Conservation (phyloP, 164 flowering plant genomes). For the Santalum album region DNA sequence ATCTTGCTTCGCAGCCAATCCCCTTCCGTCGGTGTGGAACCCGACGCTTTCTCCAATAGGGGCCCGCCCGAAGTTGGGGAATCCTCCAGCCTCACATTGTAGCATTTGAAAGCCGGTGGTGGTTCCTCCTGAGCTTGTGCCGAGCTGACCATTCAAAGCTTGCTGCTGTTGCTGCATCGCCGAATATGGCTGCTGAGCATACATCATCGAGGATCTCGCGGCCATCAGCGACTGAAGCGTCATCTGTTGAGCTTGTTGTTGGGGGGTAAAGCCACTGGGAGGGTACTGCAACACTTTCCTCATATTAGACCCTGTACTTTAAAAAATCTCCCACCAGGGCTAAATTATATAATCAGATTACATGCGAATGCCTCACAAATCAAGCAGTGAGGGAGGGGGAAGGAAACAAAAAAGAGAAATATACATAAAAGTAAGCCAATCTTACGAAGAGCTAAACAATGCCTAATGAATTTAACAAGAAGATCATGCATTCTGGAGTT, state of each 20-base stretch:
- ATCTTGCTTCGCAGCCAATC: conserved; percentile 57
- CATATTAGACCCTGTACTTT: too few species aligned
- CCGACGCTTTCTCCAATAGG: too few species aligned
- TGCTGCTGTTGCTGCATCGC: conserved; percentile 57
- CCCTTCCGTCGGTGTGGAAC: conserved; percentile 35
- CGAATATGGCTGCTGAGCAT: conserved; percentile 58
- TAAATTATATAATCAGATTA: too few species aligned
- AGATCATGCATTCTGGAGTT: too few species aligned
- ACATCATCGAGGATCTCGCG: conserved; percentile 74
- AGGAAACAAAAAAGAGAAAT: too few species aligned
- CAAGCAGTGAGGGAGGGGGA: too few species aligned
- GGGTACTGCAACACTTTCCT: conserved; percentile 36
- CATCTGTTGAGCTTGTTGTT: conserved; percentile 80
- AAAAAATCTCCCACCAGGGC: too few species aligned
- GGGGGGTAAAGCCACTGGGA: conserved; percentile 50
- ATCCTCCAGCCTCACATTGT: conserved; percentile 38
- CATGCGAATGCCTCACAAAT: too few species aligned
- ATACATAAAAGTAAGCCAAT: too few species aligned
- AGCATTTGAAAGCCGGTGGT: conserved; percentile 82
- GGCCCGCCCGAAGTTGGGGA: too few species aligned
- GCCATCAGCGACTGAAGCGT: conserved; percentile 74
- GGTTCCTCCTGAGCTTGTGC: conserved; percentile 68
- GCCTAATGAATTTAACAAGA: too few species aligned
- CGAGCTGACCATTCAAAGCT: conserved; percentile 65
- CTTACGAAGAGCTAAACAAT: too few species aligned